Base-by-base conservation (phyloP, 768 basidiomycete species). In the Tricholoma hemisulphureum region DNA sequence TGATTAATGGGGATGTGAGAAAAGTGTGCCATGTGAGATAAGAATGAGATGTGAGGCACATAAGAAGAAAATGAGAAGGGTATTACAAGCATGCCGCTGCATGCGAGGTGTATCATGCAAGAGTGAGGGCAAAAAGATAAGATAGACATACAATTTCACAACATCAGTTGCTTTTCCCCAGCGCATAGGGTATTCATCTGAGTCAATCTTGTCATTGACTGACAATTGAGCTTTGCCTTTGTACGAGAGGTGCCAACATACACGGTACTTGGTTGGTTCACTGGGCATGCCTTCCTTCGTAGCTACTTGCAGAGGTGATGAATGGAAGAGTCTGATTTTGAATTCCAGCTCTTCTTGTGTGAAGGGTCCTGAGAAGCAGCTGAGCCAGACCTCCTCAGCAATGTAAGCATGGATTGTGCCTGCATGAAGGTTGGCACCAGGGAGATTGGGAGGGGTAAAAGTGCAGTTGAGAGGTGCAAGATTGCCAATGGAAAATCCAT, bases 111-210 rank as follows among this genome's bases (percentile, higher is more conserved):
- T 31, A 31, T 31, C 29, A 31, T 31, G 29, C 10, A 31, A 31
- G 29, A 31, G 29, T 10, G 10, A 10, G 10, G 29, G 10, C 6
- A 10, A 10, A 31, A 10, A 31, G 29, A 10, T 31, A 31, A 31
- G 10, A 10, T 6, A 10, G 29, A 64, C 63, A 26, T 56, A 63
- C 64, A 26, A 65, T 60, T 6, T 60, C 26, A n/a, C n/a, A n/a
- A n/a, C n/a, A n/a, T 7, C 57, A 61, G 24, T 56, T 46, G 23
- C 64, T 49, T 58, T 62, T 69, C 16, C 60, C n/a, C n/a, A n/a
- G 49, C 21, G 68, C 67, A 14, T 65, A 66, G 43, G 58, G 64
- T n/a, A n/a, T 13, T 66, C 59, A 39, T 65, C 63, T 1, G 61
- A 53, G 34, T 67, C 56, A 26, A 67, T 65, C 13, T 58, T 29